Percentiles rank a stretch among this genome's conserved stretches.
Evolutionary conservation across 768 basidiomycete species (phyloP).

Genomic region (Rhodosporidiobolus sp.): DNA sequence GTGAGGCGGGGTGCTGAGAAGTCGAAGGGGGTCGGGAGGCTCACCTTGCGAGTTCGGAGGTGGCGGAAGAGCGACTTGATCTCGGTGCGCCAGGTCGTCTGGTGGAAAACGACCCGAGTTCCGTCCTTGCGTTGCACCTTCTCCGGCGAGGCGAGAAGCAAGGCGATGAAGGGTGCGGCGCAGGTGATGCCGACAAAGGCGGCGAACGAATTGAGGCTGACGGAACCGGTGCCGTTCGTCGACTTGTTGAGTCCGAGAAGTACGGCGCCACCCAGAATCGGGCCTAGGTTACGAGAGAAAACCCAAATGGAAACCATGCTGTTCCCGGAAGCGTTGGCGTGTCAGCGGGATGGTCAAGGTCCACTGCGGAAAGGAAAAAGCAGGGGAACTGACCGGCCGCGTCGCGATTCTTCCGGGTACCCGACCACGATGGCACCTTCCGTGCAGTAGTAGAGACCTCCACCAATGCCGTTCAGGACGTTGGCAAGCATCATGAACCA

Average conservation of each 20-base stretch:
- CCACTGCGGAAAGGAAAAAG: too few relatives aligned
- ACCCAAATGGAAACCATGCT: background rate
- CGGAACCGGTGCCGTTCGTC: background rate
- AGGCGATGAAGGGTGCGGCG: background rate
- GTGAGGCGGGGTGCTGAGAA: background rate
- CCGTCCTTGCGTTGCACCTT: slow-evolving; percentile 1
- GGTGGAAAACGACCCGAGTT: background rate
- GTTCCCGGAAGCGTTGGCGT: too few relatives aligned
- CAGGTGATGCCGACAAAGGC: background rate
- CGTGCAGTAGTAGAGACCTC: background rate
- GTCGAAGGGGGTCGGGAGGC: background rate
- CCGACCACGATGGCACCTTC: background rate
- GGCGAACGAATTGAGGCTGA: background rate
- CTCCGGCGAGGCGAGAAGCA: background rate
- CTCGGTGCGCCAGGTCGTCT: background rate
- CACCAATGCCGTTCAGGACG: background rate
- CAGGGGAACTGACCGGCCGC: background rate
- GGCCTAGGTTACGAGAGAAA: background rate
- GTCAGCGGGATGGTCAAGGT: too few relatives aligned
- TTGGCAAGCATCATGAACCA: background rate
- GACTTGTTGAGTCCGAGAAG: background rate
- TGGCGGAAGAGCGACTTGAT: background rate
- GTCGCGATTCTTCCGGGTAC: background rate
- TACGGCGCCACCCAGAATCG: background rate
- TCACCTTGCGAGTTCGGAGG: background rate